phyloP scores from a whole-genome alignment of 805 yeast species.

The Candida manassasensis region DNA sequence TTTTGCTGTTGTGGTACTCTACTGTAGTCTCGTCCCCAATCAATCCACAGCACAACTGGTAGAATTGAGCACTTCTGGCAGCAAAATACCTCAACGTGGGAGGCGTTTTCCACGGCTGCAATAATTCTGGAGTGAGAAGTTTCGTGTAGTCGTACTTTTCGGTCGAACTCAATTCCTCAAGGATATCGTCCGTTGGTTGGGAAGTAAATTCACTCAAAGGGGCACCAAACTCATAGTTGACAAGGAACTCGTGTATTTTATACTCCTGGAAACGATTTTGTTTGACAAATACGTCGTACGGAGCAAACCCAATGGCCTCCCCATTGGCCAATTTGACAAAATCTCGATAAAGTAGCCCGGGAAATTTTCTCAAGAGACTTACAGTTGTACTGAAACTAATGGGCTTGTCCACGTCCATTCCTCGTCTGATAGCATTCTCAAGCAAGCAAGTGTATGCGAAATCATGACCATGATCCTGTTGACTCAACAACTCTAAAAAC shows the following conservation, averaged over 20 bases:
- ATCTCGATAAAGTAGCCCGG: conserved; percentile 36
- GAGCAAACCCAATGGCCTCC: conserved; percentile 32
- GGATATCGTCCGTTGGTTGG: conserved; percentile 6
- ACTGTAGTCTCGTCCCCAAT: conserved; percentile 42
- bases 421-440: conserved; percentile 44
- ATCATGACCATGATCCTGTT: conserved; percentile 11
- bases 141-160: conserved; percentile 15
- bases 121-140: conserved; percentile 22
- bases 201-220: conserved; percentile 13
- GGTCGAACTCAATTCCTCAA: conserved; percentile 10
- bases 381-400: conserved; percentile 39
- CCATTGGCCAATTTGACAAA: conserved; percentile 45
- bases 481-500: conserved; percentile 38
- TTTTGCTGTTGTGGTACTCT: conserved; percentile 43
- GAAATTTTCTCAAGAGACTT: conserved; percentile 33
- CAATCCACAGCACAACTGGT: conserved; percentile 28
- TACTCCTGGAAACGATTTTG: not conserved
- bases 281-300: conserved; percentile 29
- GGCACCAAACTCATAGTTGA: not conserved
- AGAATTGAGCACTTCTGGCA: conserved; percentile 48
- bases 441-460: conserved; percentile 40
- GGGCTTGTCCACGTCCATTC: conserved; percentile 45
- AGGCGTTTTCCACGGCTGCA: conserved; percentile 46
- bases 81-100: conserved; percentile 56
- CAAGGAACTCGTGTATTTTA: not conserved